phyloP scores from a whole-genome alignment of 176 grass and related monocot genomes.

The Carex cristatella region DNA sequence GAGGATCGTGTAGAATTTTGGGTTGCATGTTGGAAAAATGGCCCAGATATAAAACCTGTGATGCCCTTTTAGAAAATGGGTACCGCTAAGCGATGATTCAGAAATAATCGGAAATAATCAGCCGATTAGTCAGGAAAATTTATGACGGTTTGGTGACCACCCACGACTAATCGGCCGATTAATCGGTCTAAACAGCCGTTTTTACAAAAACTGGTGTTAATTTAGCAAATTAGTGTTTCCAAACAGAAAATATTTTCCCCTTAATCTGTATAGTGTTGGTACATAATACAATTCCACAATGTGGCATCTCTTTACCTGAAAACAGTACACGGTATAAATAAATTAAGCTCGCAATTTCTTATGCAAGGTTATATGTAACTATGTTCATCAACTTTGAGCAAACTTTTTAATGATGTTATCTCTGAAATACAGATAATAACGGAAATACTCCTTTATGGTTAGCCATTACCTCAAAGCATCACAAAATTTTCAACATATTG shows the following conservation, averaged over 20 bases:
- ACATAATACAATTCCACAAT: neutral
- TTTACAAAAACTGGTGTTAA: neutral
- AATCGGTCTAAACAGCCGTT: too few species aligned
- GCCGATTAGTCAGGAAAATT: too few species aligned
- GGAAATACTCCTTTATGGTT: constrained; percentile 75
- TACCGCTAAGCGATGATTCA: too few species aligned
- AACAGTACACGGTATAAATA: neutral
- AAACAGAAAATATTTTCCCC: neutral
- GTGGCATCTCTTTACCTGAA: neutral
- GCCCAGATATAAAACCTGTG: neutral
- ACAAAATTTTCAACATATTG: constrained; percentile 80
- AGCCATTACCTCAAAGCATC: constrained; percentile 57
- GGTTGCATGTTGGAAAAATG: neutral
- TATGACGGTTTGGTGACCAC: too few species aligned
- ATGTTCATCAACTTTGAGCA: neutral
- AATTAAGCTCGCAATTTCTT: neutral
- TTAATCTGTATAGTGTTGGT: neutral
- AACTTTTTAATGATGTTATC: neutral
- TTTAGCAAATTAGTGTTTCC: neutral
- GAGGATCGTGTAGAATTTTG: neutral
- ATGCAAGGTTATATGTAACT: neutral
- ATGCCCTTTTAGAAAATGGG: neutral
- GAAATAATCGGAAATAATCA: too few species aligned
- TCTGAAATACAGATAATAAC: constrained; percentile 2
- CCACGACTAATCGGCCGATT: too few species aligned